Conservation (phyloP, 164 flowering plant species). For the Liriodendron chinense region DNA sequence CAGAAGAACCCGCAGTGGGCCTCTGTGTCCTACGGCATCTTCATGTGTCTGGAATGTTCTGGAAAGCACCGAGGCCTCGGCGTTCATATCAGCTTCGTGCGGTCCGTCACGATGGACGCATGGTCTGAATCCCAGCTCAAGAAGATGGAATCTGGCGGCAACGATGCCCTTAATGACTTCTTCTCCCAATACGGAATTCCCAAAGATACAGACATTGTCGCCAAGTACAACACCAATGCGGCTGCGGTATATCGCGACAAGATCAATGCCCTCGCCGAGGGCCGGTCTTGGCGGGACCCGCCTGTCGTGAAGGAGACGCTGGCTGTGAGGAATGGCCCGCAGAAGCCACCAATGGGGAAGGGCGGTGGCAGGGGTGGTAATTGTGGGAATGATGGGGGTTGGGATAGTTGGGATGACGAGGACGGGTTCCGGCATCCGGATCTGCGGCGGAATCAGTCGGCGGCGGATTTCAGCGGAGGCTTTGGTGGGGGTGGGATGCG, state of each 20-base stretch:
- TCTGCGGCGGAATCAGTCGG: conserved; percentile 76
- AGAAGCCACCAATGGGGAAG: conserved; percentile 43
- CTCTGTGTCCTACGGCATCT: conserved; percentile 92
- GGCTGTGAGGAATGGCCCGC: conserved; percentile 8
- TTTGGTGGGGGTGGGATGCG: conserved; percentile 22
- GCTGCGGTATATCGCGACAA: conserved; percentile 70
- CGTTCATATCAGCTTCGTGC: conserved; percentile 96
- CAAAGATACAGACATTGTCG: conserved; percentile 80
- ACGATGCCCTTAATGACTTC: conserved; percentile 68
- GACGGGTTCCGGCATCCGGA: conserved; percentile 40
- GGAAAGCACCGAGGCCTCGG: conserved; percentile 99
- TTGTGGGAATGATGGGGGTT: conserved; percentile 37
- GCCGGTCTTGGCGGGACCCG: conserved; percentile 74
- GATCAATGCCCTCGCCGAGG: conserved; percentile 77
- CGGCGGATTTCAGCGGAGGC: conserved; percentile 44
- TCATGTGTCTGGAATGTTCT: conserved; percentile 98
- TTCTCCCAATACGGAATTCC: conserved; percentile 59
- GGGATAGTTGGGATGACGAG: conserved; percentile 89
- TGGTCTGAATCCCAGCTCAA: conserved; percentile 98
- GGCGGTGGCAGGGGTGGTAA: conserved; percentile 19
- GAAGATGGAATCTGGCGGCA: conserved; percentile 96
- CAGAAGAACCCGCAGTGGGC: conserved; percentile 99
- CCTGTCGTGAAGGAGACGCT: conserved; percentile 58
- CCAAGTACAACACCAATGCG: conserved; percentile 84
- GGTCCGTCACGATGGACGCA: conserved; percentile 99